Base-by-base conservation (phyloP, 441 rosid genomes). In the Macaranga tanarius region DNA sequence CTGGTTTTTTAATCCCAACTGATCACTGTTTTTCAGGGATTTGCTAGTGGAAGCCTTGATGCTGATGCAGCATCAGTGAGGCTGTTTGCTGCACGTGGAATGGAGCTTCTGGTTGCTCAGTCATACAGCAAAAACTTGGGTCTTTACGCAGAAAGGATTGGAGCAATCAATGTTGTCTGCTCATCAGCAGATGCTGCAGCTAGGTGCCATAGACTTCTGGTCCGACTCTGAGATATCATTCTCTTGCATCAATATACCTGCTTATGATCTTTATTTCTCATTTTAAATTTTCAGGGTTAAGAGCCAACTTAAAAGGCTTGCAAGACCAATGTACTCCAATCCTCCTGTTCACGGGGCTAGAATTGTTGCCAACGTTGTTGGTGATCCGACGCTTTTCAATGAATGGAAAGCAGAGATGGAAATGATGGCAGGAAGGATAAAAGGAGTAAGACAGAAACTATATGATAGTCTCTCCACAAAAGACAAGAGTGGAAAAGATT, bases 401-500 rank as follows among this genome's bases (percentile, higher is more conserved):
- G 99, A 92, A 73, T 95, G 98, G 99, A 95, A 92, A 79, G 88
- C 80, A 20, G 98, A 95, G 89, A 95, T 95, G 99, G 95, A 95
- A 75, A 84, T 89, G 89, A 90, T 95, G 98, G 99, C 97, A 0
- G 98, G 99, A 76, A 92, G 99, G 84, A 92, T 92, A 48, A 92
- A 91, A 83, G 84, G 82, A 5, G 97, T 92, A 76, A 90, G 99
- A 76, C 93, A 91, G 71, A 79, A 86, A 77, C 77, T 95, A 55
- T 91, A 79, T 40, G 91, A 92, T 69, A 86, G 92, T 77, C 93
- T 95, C 26, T 78, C 83, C 16, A 75, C 88, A 56, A 91, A 90
- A 81, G 99, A 95, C 69, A 90, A 84, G 79, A 90, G 93, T 26
- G 90, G 97, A 23, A 92, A 95, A 65, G 99, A 92, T 69, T 95